Evolutionary conservation across 352 stramenopile genomes (phyloP), one percentile per base, ranked within the genome.

Genomic region (Pythium aquatile): DNA sequence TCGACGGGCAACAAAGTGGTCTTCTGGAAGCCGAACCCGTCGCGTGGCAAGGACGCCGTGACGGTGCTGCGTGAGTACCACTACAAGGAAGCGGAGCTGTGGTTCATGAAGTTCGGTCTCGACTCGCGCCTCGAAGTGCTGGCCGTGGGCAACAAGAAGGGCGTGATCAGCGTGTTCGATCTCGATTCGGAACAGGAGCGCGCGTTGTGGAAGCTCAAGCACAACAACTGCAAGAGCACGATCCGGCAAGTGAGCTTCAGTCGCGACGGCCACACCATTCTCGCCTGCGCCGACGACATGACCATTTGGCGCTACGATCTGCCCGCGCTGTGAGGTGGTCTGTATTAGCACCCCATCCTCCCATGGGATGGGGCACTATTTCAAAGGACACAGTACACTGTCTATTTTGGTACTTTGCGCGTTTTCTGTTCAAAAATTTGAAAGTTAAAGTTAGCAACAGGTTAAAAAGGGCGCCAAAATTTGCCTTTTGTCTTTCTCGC

Each of bases 1-100:
- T 91, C 80, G 0, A 97, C 88, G 28, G 83, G 82, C 60, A 94
- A 97, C 73, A 88, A 85, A 47, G 82, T 98, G 26, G 78, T 97
- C 13, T 85, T 98, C 30, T 98, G 95, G 95, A 94, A 93, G 52
- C 94, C 94, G 14, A 87, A 94, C 64, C 81, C 83, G 35, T 91
- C 81, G 51, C 81, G 80, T 62, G 83, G 85, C 63, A 90, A 91
- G 60, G 81, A 91, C 42, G 81, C 81, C 3, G 82, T 94, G 14
- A 94, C 81, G 7, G 82, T 96, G 37, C 71, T 96, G 51, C 78
- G 75, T 32, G 82, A 96, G 72, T 94, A 91, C 68, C 74, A 87
- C 49, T 87, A 91, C 72, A 89, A 90, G 67, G 79, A 96, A 61
- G 81, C 81, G 1, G 75, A 94, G 42, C 59, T 96, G 58, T 96